Conservation (phyloP, 371 early-diverging fungal species). For the Haplosporangium sp. region DNA sequence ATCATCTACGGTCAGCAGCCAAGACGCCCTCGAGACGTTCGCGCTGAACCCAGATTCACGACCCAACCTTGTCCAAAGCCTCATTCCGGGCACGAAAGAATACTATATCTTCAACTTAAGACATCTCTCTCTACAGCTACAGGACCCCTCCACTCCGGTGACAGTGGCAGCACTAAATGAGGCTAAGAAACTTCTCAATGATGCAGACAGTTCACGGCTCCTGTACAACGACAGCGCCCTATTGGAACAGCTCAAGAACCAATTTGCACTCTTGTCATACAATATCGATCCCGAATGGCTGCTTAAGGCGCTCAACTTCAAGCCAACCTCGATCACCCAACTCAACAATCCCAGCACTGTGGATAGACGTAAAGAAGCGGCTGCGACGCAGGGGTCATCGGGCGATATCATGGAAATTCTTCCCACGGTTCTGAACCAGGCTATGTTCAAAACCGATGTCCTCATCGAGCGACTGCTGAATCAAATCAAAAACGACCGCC, state of each 20-base stretch:
- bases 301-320: conserved; percentile 20
- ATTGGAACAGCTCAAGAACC: conserved; percentile 8
- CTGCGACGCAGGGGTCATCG: background rate
- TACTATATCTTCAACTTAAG: conserved; percentile 24
- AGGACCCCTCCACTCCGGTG: conserved; percentile 16
- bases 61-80: conserved; percentile 12
- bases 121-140: conserved; percentile 26
- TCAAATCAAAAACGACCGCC: background rate
- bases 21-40: conserved; percentile 24
- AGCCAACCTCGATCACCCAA: conserved; percentile 15
- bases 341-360: background rate
- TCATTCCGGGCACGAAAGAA: conserved; percentile 9
- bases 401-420: conserved; percentile 24
- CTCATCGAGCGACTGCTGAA: conserved; percentile 6
- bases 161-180: conserved; percentile 17
- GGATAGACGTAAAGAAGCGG: background rate
- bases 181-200: conserved; percentile 9
- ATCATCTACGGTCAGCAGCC: background rate
- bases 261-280: conserved; percentile 37
- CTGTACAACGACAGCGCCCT: background rate
- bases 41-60: conserved; percentile 46
- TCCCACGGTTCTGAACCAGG: conserved; percentile 19
- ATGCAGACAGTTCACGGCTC: conserved; percentile 1
- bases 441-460: conserved; percentile 7
- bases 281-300: conserved; percentile 27